phyloP scores from a whole-genome alignment of 2,329 filamentous ascomycete genomes.

The Verticillium klebahnii region DNA sequence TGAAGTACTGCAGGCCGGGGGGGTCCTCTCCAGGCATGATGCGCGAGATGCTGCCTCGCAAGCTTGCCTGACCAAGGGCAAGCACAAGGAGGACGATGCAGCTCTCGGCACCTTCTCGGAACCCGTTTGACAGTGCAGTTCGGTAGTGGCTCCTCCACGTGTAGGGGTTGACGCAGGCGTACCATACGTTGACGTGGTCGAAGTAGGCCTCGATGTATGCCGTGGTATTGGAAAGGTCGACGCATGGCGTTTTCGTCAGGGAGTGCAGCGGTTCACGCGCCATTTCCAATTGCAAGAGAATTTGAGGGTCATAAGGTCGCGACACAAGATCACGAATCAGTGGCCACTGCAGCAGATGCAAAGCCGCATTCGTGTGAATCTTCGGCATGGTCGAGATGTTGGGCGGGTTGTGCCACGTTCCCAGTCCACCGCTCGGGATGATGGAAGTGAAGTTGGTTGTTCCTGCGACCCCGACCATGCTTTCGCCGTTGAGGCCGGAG shows the following conservation, averaged over 20 bases:
- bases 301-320: constrained; percentile 73
- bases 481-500: constrained; percentile 56
- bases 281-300: constrained; percentile 79
- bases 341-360: constrained; percentile 76
- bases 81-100: constrained; percentile 77
- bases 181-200: constrained; percentile 77
- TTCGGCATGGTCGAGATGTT: constrained; percentile 87
- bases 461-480: constrained; percentile 41
- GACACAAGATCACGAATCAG: constrained; percentile 74
- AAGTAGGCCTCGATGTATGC: constrained; percentile 78
- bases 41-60: constrained; percentile 70
- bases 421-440: constrained; percentile 61
- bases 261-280: constrained; percentile 68
- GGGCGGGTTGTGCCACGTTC: constrained; percentile 61
- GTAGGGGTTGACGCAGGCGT: constrained; percentile 79
- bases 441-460: constrained; percentile 45
- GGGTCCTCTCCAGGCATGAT: constrained; percentile 65
- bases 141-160: constrained; percentile 74
- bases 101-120: constrained; percentile 74
- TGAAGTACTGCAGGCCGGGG: constrained; percentile 74
- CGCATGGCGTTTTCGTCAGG: constrained; percentile 57
- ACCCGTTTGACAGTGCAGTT: constrained; percentile 68
- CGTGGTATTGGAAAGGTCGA: constrained; percentile 70
- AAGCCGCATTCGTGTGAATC: constrained; percentile 73
- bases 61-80: constrained; percentile 71